These are phyloP conservation scores for Rhizopogon roseolus DNA, from an alignment of 768 basidiomycete species.

Conservation along the genomic window DNA sequence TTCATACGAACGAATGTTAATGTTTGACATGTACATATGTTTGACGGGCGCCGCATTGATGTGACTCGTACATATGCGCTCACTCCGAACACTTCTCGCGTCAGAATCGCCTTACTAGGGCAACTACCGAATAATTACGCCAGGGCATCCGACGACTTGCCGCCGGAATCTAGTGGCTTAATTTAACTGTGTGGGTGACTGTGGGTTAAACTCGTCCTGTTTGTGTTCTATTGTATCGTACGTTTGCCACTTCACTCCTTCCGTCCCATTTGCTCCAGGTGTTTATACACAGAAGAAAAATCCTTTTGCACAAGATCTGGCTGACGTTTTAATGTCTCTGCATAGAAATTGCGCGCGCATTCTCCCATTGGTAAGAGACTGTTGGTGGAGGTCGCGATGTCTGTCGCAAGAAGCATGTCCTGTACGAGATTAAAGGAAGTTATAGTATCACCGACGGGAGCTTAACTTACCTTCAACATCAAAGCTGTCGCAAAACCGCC, in stretches of 20 bases:
- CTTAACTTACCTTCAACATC: constrained; percentile 68
- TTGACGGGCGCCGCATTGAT: background rate
- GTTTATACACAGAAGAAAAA: constrained; percentile 77
- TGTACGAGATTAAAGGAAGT: constrained; percentile 24
- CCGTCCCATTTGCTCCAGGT: constrained; percentile 33
- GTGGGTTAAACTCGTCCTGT: background rate
- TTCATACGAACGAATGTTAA: background rate
- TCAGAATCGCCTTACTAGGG: background rate
- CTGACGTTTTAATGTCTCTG: constrained; percentile 42
- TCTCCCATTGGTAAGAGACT: constrained; percentile 62
- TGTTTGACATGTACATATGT: background rate
- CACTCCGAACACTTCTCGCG: background rate
- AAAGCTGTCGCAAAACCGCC: constrained; percentile 81
- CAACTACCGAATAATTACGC: background rate
- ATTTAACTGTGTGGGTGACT: background rate
- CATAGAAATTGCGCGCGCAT: constrained; percentile 62
- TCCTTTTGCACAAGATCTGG: constrained; percentile 67
- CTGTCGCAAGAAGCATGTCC: constrained; percentile 82
- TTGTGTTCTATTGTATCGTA: background rate
- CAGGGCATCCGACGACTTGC: background rate
- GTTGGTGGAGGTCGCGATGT: constrained; percentile 46
- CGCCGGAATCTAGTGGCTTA: background rate
- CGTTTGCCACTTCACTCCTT: constrained; percentile 6
- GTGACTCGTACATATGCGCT: background rate
- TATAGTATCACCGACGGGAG: background rate